These are phyloP conservation scores for Glaciozyma martinii DNA, from an alignment of 768 basidiomycete genomes.

Conservation along the genomic window DNA sequence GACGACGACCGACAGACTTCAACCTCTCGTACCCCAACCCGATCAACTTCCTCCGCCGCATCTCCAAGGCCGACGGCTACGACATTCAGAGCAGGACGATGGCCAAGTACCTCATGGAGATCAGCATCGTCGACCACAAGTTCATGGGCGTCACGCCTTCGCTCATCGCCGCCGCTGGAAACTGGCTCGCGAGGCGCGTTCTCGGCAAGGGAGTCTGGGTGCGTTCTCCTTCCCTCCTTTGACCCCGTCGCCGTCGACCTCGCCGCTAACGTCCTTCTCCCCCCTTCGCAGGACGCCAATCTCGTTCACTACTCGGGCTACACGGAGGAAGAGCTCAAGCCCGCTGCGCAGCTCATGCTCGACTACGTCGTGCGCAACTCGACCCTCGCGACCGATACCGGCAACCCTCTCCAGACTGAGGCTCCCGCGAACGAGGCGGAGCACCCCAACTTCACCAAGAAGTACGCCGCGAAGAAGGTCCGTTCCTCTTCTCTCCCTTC, in stretches of 20 bases:
- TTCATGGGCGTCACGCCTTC: conserved; percentile 67
- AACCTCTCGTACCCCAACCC: conserved; percentile 79
- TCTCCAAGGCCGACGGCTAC: conserved; percentile 89
- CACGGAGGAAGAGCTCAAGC: conserved; percentile 65
- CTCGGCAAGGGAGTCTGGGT: conserved; percentile 83
- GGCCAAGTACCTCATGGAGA: conserved; percentile 84
- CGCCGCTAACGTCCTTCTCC: conserved; percentile 22
- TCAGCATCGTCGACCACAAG: conserved; percentile 69
- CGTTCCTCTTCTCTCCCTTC: background rate
- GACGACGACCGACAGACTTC: conserved; percentile 47
- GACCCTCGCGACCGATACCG: conserved; percentile 3
- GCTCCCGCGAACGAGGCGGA: conserved; percentile 39
- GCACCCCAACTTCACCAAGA: conserved; percentile 74
- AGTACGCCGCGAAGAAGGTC: conserved; percentile 66
- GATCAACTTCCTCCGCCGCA: conserved; percentile 75
- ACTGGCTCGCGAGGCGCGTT: conserved; percentile 75
- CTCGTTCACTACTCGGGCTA: conserved; percentile 82
- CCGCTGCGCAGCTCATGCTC: conserved; percentile 75
- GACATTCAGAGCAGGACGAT: conserved; percentile 75
- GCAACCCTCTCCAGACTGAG: conserved; percentile 31
- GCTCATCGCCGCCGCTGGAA: conserved; percentile 67
- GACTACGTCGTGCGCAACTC: conserved; percentile 59
- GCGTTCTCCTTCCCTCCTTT: conserved; percentile 37
- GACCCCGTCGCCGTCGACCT: background rate
- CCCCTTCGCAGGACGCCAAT: conserved; percentile 63